A percentile compares a stretch with the other conserved stretches of the same genome.
Conservation (phyloP, 2,329 filamentous ascomycete species). For the Cadophora sp. region DNA sequence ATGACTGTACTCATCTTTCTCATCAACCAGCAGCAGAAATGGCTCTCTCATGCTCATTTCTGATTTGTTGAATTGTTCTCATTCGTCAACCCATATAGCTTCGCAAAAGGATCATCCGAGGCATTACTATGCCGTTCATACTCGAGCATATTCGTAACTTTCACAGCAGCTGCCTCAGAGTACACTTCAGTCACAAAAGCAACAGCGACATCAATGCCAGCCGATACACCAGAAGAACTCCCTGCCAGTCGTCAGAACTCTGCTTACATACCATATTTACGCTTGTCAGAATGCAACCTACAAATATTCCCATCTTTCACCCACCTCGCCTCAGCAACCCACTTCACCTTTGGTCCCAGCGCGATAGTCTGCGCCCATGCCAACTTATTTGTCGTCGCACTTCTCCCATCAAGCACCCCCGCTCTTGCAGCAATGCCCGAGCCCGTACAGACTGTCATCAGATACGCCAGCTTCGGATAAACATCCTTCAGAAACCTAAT, state of each 20-base stretch:
- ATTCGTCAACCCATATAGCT: conserved; percentile 24
- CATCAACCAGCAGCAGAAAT: background rate
- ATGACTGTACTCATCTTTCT: no score
- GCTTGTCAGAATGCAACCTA: no score
- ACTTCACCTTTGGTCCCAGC: conserved; percentile 59
- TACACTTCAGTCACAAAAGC: conserved; percentile 62
- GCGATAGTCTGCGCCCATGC: conserved; percentile 57
- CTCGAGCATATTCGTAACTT: conserved; percentile 55
- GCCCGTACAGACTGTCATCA: conserved; percentile 73
- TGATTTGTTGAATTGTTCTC: conserved; percentile 14
- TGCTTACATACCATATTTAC: background rate
- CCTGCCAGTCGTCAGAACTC: background rate
- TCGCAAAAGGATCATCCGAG: conserved; percentile 60
- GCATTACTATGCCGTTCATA: conserved; percentile 61
- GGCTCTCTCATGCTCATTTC: background rate
- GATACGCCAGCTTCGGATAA: conserved; percentile 53
- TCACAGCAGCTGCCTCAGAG: conserved; percentile 50
- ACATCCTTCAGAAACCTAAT: conserved; percentile 53
- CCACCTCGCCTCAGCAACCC: conserved; percentile 68
- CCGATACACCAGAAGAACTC: conserved; percentile 66
- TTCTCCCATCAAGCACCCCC: conserved; percentile 64
- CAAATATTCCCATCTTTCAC: conserved; percentile 70
- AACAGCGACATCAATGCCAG: conserved; percentile 67
- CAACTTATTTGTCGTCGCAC: conserved; percentile 72
- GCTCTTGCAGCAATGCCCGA: conserved; percentile 62